A percentile compares a stretch with the other conserved stretches of the same genome.
Evolutionary conservation across 2,329 filamentous ascomycete species (phyloP).

Genomic region (Penicillium capsulatum): DNA sequence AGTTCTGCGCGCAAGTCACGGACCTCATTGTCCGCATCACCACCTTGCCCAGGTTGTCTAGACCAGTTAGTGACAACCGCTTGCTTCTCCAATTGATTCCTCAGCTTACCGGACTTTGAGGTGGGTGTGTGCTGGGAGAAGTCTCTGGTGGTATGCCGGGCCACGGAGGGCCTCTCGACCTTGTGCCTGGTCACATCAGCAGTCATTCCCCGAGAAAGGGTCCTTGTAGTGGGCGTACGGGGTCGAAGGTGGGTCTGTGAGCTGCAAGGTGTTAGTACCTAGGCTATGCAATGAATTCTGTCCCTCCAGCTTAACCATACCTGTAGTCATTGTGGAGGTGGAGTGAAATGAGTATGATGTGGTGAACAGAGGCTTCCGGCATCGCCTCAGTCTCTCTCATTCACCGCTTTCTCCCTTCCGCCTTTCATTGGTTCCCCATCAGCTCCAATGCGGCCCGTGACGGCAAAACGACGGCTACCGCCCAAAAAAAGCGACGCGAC

Average conservation of each 20-base stretch:
- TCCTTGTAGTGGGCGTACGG: conserved; percentile 53
- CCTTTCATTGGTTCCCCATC: background rate
- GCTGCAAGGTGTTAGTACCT: conserved; percentile 45
- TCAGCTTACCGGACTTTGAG: conserved; percentile 71
- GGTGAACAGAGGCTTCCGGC: background rate
- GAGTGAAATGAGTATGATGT: background rate
- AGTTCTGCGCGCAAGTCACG: conserved; percentile 88
- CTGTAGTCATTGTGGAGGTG: conserved; percentile 40
- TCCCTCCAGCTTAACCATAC: conserved; percentile 22
- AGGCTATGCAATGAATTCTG: background rate
- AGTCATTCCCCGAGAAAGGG: conserved; percentile 22
- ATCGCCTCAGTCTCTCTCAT: background rate
- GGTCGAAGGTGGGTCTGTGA: conserved; percentile 91
- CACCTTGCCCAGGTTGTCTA: conserved; percentile 83
- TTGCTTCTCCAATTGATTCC: background rate
- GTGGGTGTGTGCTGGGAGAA: conserved; percentile 87
- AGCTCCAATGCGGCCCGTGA: conserved; percentile 13
- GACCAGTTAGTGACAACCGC: conserved; percentile 5
- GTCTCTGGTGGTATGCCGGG: conserved; percentile 90
- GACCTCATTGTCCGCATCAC: conserved; percentile 63
- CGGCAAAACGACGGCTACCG: conserved; percentile 16
- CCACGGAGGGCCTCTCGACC: conserved; percentile 94
- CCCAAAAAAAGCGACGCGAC: conserved; percentile 14
- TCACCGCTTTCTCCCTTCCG: background rate
- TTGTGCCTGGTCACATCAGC: conserved; percentile 57